phyloP scores from a whole-genome alignment of 1,284 basidiomycete genomes.

The Phellopilus nigrolimitatus region DNA sequence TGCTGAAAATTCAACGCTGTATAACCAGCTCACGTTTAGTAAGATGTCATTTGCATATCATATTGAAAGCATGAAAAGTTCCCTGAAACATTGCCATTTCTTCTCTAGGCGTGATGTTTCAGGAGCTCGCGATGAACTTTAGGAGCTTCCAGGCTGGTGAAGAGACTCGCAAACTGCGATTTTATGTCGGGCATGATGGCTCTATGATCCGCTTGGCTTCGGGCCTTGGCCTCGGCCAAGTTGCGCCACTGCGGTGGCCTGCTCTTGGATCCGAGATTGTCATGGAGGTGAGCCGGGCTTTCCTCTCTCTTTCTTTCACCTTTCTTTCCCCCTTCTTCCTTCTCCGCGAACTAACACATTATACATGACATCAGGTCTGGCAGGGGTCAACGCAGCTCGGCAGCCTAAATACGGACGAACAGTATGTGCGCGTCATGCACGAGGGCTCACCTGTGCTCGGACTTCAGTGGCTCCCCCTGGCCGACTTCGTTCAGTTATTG shows the following conservation, averaged over 20 bases:
- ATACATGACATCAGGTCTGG: conserved; percentile 38
- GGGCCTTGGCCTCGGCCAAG: conserved; percentile 39
- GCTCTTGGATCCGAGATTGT: conserved; percentile 48
- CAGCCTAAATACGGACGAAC: conserved; percentile 3
- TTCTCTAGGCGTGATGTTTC: conserved; percentile 34
- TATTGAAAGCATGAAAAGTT: neutral
- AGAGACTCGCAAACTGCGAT: conserved; percentile 36
- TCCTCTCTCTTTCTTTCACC: too few relatives aligned
- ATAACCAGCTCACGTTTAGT: conserved; percentile 48
- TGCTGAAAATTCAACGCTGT: conserved; percentile 38
- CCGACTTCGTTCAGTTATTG: conserved; percentile 35
- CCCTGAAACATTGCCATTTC: neutral
- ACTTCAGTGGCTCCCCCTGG: conserved; percentile 37
- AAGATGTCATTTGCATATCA: conserved; percentile 12
- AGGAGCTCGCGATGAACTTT: conserved; percentile 33
- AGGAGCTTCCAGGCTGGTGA: conserved; percentile 32
- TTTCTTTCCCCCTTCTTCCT: neutral
- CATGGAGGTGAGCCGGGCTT: conserved; percentile 44
- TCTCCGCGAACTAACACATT: neutral
- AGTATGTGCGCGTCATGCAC: conserved; percentile 43
- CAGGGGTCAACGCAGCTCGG: conserved; percentile 20
- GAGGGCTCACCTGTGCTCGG: conserved; percentile 39
- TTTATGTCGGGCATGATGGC: conserved; percentile 49
- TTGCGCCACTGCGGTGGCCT: conserved; percentile 41
- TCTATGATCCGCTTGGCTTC: conserved; percentile 47